These are phyloP conservation scores for Solanum habrochaites DNA, from an alignment of 257 asterid species.

Conservation along the genomic window DNA sequence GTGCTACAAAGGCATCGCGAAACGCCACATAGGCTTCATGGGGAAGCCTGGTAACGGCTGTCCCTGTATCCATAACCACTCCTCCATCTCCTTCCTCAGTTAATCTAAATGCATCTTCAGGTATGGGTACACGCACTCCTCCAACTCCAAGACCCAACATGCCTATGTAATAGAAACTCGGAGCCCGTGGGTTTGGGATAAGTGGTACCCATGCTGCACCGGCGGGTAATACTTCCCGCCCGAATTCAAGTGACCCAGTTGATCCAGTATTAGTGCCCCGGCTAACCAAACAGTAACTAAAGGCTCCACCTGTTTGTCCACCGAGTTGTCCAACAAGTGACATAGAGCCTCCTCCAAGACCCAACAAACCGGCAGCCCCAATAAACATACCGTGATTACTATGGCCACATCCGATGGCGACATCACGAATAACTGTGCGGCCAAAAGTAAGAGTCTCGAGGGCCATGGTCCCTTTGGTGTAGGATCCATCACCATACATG, in stretches of 20 bases:
- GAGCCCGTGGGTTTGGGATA: slow-evolving; percentile 46
- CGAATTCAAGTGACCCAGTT: slow-evolving; percentile 71
- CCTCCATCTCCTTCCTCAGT: slow-evolving; percentile 61
- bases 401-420: slow-evolving; percentile 89
- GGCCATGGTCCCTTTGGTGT: slow-evolving; percentile 72
- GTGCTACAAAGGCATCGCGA: slow-evolving; percentile 45
- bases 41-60: slow-evolving; percentile 81
- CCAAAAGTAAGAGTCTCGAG: slow-evolving; percentile 70
- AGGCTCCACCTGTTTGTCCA: slow-evolving; percentile 75
- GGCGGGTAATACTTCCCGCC: slow-evolving; percentile 55
- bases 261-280: slow-evolving; percentile 52
- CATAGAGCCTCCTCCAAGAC: slow-evolving; percentile 83
- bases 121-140: slow-evolving; percentile 44
- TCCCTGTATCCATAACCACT: slow-evolving; percentile 81
- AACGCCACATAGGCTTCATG: slow-evolving; percentile 47
- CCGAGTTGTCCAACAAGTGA: slow-evolving; percentile 81
- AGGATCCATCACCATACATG: slow-evolving; percentile 83
- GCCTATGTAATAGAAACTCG: slow-evolving; percentile 68
- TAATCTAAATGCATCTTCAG: slow-evolving; percentile 40
- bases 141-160: slow-evolving; percentile 75
- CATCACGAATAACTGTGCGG: slow-evolving; percentile 39
- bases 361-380: slow-evolving; percentile 84
- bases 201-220: slow-evolving; percentile 93
- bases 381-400: slow-evolving; percentile 75
- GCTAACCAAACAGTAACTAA: slow-evolving; percentile 77